These are phyloP conservation scores for Fusarium poae DNA, from an alignment of 2,329 filamentous ascomycete genomes.

Conservation along the genomic window DNA sequence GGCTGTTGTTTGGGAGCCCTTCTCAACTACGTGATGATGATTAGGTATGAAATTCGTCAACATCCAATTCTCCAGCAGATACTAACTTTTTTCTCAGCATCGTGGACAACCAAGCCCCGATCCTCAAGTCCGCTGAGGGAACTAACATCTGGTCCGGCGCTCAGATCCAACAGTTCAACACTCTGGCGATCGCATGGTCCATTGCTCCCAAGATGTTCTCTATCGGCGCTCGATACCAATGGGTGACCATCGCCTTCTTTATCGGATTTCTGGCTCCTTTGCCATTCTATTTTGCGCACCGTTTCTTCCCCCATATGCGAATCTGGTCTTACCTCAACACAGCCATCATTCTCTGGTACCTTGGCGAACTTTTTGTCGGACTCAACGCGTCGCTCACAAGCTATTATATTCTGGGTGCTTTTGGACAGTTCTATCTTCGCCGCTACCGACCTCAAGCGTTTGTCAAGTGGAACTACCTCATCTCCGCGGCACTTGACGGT, in stretches of 20 bases:
- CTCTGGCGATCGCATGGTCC: constrained; percentile 62
- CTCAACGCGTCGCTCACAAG: constrained; percentile 64
- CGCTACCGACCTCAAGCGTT: constrained; percentile 65
- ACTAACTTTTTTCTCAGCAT: constrained; percentile 54
- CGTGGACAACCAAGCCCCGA: constrained; percentile 60
- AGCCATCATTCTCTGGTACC: constrained; percentile 58
- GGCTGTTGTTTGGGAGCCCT: constrained; percentile 66
- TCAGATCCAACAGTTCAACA: constrained; percentile 63
- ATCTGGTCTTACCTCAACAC: constrained; percentile 61
- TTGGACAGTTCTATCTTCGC: constrained; percentile 64
- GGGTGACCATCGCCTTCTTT: constrained; percentile 39
- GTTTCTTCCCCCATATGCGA: constrained; percentile 57
- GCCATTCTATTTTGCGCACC: constrained; percentile 39
- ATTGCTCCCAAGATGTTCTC: constrained; percentile 57
- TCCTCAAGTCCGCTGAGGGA: constrained; percentile 62
- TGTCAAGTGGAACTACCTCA: constrained; percentile 66
- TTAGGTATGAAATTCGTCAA: background rate
- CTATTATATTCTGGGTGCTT: constrained; percentile 65
- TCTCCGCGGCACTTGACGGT: constrained; percentile 66
- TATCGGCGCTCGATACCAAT: constrained; percentile 18
- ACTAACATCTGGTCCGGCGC: constrained; percentile 66
- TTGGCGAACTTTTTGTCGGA: constrained; percentile 37
- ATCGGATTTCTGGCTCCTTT: constrained; percentile 56
- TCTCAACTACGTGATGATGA: constrained; percentile 68
- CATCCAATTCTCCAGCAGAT: constrained; percentile 3